A percentile compares a stretch with the other conserved stretches of the same genome.
These are phyloP conservation scores for Sporothrix humicola DNA, from an alignment of 2,329 filamentous ascomycete genomes.

Conservation along the genomic window DNA sequence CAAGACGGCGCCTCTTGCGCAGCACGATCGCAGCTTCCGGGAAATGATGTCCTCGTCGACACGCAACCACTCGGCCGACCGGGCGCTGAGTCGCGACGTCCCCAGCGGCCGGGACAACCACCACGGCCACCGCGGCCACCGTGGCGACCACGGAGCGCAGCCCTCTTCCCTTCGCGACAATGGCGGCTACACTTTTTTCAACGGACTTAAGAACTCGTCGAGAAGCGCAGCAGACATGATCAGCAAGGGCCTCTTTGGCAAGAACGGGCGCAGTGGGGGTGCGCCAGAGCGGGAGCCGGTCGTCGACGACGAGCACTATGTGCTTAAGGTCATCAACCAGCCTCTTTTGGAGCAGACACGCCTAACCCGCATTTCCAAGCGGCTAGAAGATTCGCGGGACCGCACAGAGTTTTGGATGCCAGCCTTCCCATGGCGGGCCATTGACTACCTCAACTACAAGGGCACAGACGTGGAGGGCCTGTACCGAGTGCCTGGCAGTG, in stretches of 20 bases:
- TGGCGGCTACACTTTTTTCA: constrained; percentile 69
- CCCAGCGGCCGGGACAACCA: constrained; percentile 50
- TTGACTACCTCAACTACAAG: constrained; percentile 95
- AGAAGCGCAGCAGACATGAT: constrained; percentile 80
- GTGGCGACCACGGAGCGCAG: constrained; percentile 49
- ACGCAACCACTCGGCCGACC: constrained; percentile 76
- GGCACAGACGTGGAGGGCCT: constrained; percentile 92
- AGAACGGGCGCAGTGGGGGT: constrained; percentile 74
- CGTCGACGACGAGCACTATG: constrained; percentile 82
- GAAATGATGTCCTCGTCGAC: constrained; percentile 69
- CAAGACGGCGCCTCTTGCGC: constrained; percentile 67
- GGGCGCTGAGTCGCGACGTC: constrained; percentile 55
- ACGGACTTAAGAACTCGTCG: constrained; percentile 73
- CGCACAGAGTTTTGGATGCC: constrained; percentile 99
- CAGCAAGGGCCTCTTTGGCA: constrained; percentile 82
- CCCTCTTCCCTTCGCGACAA: constrained; percentile 65
- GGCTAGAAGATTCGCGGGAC: constrained; percentile 83
- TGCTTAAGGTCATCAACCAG: constrained; percentile 82
- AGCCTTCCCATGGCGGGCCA: constrained; percentile 90
- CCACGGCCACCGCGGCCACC: constrained; percentile 24
- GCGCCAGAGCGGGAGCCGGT: constrained; percentile 67
- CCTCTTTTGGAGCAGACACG: constrained; percentile 88
- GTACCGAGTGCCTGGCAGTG: constrained; percentile 89
- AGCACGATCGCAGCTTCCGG: constrained; percentile 69
- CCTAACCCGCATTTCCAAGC: constrained; percentile 88